Conservation (phyloP, 169 alveolate species). For the Plasmodium vinckei region DNA sequence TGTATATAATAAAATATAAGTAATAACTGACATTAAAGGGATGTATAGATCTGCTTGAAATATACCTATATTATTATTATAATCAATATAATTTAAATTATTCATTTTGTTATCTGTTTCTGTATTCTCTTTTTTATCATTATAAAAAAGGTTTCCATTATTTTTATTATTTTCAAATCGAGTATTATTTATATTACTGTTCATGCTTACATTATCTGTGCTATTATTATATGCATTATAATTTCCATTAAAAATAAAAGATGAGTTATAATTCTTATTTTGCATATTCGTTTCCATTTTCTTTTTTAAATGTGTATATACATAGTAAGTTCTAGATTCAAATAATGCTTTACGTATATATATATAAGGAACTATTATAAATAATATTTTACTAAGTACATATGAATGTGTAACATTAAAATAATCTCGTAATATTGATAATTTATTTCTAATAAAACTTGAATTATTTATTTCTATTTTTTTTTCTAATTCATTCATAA, state of each 20-base stretch:
- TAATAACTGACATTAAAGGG: constrained; percentile 49
- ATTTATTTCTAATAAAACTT: constrained; percentile 44
- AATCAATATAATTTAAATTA: constrained; percentile 30
- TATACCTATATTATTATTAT: constrained; percentile 46
- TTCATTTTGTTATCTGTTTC: neutral
- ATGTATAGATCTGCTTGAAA: constrained; percentile 67
- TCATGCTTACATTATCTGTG: neutral
- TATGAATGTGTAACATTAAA: constrained; percentile 68
- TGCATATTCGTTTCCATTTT: constrained; percentile 31
- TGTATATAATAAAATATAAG: constrained; percentile 42
- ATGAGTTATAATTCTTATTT: constrained; percentile 2
- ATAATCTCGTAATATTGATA: constrained; percentile 32
- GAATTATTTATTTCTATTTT: constrained; percentile 48
- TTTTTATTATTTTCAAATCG: neutral
- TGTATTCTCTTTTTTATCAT: neutral
- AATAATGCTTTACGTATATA: constrained; percentile 64
- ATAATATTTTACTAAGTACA: constrained; percentile 41
- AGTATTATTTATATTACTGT: neutral
- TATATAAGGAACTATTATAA: constrained; percentile 66
- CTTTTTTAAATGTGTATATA: constrained; percentile 49
- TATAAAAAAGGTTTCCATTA: neutral
- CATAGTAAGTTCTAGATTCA: constrained; percentile 73
- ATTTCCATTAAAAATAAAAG: constrained; percentile 20
- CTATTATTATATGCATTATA: neutral
- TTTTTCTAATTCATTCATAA: constrained; percentile 57